Evolutionary conservation across 164 flowering plant species (phyloP), one percentile per base, ranked within the genome.

Genomic region (Akebia trifoliata): DNA sequence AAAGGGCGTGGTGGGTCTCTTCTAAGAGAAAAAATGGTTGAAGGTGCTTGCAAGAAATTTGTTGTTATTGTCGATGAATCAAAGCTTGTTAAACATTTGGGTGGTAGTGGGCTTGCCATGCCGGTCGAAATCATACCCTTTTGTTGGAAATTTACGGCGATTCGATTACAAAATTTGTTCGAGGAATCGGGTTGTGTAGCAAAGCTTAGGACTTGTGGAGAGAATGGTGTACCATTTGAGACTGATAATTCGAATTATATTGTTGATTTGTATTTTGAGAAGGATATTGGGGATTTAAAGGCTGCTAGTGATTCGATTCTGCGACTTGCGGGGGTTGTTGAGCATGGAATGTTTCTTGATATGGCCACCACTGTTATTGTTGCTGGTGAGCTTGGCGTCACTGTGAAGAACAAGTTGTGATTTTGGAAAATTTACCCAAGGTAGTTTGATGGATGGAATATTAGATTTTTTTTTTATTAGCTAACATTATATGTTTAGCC

Each of bases 301-400:
- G 82, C 45, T 35, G 94, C 94, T 0, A 77, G 97, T 36, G 92
- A 87, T 64, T 63, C 68, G 11, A 90, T 93, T 40, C 38, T 83
- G 77, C 58, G 87, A 65, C 70, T 87, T 26, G 68, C 87, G 0
- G 94, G 98, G 2, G 94, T 93, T 37, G 95, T 87, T 26, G 98
- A 93, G 77, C 98, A 93, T 59, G 98, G 98, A n/a, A 82, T 93
- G 97, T 93, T 93, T 72, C 68, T 93, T 40, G 90, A 76, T 26
- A 81, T 93, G 96, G 97, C 98, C 0, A 85, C 96, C n/a, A 76
- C 88, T 38, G 75, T 87, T 36, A 86, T 92, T 51, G 77, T 89
- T 50, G 98, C 98, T 2, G 86, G 95, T 6, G 75, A 74, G 62
- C 57, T 68, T 17, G 98, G 95, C 0, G 67, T 89, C 11, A 70